These are phyloP conservation scores for Mitragyna speciosa DNA, from an alignment of 257 asterid genomes.

Conservation along the genomic window DNA sequence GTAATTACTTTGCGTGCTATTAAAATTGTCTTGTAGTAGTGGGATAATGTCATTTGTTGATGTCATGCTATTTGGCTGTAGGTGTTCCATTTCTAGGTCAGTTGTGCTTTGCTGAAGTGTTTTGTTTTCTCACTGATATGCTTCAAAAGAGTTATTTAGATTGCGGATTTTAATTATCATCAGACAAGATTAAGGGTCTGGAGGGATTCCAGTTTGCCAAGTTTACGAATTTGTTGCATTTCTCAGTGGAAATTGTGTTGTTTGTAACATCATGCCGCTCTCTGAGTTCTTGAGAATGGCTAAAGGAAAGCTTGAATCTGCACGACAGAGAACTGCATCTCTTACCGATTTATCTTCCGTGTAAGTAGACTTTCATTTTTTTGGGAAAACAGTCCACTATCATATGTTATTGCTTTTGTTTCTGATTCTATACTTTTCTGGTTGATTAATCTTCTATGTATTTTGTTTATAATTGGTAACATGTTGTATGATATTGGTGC, in stretches of 20 bases:
- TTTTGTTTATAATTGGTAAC: neutral
- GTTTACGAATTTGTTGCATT: conserved; percentile 13
- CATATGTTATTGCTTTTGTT: neutral
- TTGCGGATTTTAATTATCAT: neutral
- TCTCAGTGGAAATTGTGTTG: conserved; percentile 15
- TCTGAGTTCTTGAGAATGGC: conserved; percentile 79
- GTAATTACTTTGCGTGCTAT: conserved; percentile 14
- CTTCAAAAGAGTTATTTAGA: conserved; percentile 19
- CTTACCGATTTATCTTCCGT: conserved; percentile 35
- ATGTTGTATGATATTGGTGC: conserved; percentile 16
- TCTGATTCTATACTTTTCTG: conserved; percentile 6
- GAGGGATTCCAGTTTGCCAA: conserved; percentile 3
- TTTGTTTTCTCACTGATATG: conserved; percentile 14
- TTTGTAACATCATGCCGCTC: conserved; percentile 63
- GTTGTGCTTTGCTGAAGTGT: conserved; percentile 22
- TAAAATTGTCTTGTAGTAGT: conserved; percentile 25
- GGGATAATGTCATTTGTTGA: conserved; percentile 16
- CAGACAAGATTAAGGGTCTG: neutral
- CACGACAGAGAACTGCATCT: conserved; percentile 33
- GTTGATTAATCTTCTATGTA: neutral
- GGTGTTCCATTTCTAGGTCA: conserved; percentile 27
- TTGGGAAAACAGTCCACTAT: neutral
- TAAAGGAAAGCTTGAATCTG: conserved; percentile 57
- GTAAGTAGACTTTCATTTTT: conserved; percentile 33
- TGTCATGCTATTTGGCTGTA: conserved; percentile 27